Evolutionary conservation across 192 early-diverging fungal genomes (phyloP), one percentile per base, ranked within the genome.

Genomic region (Irineochytrium annulatum): DNA sequence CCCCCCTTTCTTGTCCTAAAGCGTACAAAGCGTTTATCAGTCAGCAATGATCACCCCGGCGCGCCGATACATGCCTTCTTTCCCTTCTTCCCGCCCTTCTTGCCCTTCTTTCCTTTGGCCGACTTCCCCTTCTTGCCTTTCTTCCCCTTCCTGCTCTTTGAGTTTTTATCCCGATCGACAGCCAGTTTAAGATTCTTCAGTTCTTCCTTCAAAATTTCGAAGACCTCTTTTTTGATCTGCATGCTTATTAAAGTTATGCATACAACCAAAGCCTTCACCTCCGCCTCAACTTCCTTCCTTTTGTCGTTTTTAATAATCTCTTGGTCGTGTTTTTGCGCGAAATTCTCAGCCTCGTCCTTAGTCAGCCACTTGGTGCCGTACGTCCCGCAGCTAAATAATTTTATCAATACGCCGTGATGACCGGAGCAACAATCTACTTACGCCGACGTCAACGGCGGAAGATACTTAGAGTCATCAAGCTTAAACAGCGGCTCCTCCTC

Each of bases 261-360:
- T 22, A 17, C 6, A 35, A 63, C 13, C 28, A 20, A 49, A 62
- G 55, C 35, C 16, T 16, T 14, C 34, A 82, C 80, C 70, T 83
- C 81, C 16, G 75, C 58, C 59, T 85, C 81, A 13, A 81, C 83
- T 65, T 85, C 83, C 39, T 65, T 57, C 27, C 83, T 63, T 39
- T 85, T 85, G 20, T 77, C 74, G 28, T 46, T 64, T 56, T 85
- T 85, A 43, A 85, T 77, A 49, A 85, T 85, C 43, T 85, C 83
- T 52, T 75, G 77, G 52, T 85, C 83, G 63, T 83, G 81, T 63
- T 75, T 81, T 60, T 85, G 83, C 8, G 76, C 76, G 59, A 85
- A 83, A 57, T 85, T 85, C 14, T 83, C 77, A 3, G 62, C 30
- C 46, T 85, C 83, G 52, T 85, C 79, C 56, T 83, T 85, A 26